Base-by-base conservation (phyloP, 768 basidiomycete species). In the Mycena haematopus region DNA sequence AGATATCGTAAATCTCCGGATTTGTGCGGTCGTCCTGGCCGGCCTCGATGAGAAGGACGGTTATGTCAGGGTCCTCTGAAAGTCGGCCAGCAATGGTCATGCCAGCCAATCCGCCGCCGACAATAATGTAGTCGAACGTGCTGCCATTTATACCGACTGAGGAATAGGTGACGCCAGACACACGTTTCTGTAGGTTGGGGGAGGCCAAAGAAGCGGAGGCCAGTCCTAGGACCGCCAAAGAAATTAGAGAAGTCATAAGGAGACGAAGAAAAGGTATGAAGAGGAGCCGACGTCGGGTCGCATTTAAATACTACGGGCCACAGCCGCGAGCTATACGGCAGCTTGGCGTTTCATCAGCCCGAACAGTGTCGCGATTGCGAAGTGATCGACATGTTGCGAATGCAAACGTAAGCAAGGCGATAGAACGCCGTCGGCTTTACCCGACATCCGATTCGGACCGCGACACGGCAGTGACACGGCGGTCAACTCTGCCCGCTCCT, bases 1-100 rank as follows among this genome's bases (percentile, higher is more conserved):
- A 73, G 22, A 76, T 65, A 61, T 77, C 74, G 58, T 73, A 74
- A 5, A 78, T 69, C 9, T 70, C 40, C 0, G 70, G 45, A 52
- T 76, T 69, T 10, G 67, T 68, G 8, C 76, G 68, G 64, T 77
- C 71, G 63, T 77, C 76, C 5, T 62, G 58, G 24, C 78, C 77
- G 1, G 78, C 78, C 59, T 79, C 78, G 54, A 78, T 72, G 60
- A 77, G 66, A 15, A 77, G 72, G 10, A 79, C 71, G 24, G 70
- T 60, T 11, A 70, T 65, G 22, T 36, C 33, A 7, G 71, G 52
- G 66, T 78, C 66, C 53, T 77, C 76, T 8, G 75, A 53, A 1
- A 79, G 72, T 8, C 77, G 66, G 10, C 65, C 55, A 3, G 78
- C 75, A 33, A 79, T 71, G 19, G 77, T 75, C 55, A 67, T 60